Evolutionary conservation across 305 asterid genomes (phyloP), one percentile per base, ranked within the genome.

Genomic region (Andrographis paniculata): DNA sequence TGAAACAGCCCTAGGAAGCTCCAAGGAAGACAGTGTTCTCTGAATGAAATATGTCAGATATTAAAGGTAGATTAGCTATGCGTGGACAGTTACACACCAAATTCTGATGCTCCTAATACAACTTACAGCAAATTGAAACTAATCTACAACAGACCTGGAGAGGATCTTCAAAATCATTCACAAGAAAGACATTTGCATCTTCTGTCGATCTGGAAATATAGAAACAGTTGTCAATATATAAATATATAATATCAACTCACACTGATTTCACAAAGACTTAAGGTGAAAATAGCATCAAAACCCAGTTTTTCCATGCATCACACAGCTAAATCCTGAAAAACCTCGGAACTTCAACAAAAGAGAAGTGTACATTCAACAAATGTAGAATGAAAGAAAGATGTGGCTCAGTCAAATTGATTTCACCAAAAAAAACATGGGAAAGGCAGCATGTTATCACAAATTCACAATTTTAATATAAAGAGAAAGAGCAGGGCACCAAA

Each of bases 11-110:
- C 78, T 58, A 40, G 95, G 91, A 58, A 92, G 83, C 82, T 84
- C 95, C 94, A 92, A 71, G 53, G 99, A 87, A 55, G 97, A 79
- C 44, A 87, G 78, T 41, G 94, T 87, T 77, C 76, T 82, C 97
- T 92, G 79, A 39, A 54, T 8, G 45, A 54, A 59, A 14, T 28
- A 52, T 30, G 48, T 42, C 35, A 39, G 61, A 55, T 45, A 52
- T 36, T 36, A 24, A 36, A 43, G 40, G 55, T 18, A 56, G 36
- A 56, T 47, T 27, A 20, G 53, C 64, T 44, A 43, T 23, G 20
- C 44, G 45, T 20, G 33, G 42, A 42, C 40, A 41, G 20, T 19
- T 18, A 52, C 15, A 10, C n/a, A 56, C n/a, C 46, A 36, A 60
- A n/a, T n/a, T n/a, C n/a, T n/a, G n/a, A n/a, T n/a, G n/a, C n/a